A percentile compares a stretch with the other conserved stretches of the same genome.
phyloP scores from a whole-genome alignment of 495 filamentous ascomycete genomes.

The Parmelia sp. region DNA sequence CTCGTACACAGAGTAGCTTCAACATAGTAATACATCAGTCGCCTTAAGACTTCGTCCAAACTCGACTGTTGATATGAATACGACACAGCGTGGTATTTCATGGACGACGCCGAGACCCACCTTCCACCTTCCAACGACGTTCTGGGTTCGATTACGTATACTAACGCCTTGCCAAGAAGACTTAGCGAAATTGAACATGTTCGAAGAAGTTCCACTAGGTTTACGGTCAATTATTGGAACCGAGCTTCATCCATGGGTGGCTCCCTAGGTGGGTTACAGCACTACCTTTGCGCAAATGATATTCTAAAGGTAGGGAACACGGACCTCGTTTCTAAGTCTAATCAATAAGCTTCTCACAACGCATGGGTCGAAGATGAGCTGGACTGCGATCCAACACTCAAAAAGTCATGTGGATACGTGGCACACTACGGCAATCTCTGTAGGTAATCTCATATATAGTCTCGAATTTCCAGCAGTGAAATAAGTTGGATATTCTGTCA shows the following conservation, averaged over 20 bases:
- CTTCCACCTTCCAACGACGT: no score
- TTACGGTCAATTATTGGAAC: no score
- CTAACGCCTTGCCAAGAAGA: no score
- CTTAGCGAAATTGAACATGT: no score
- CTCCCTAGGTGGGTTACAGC: neutral
- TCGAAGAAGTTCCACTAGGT: no score
- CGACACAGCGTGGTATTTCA: no score
- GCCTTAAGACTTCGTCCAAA: no score
- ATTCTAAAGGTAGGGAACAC: neutral
- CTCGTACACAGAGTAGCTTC: no score
- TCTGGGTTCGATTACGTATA: no score
- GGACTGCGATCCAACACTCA: neutral
- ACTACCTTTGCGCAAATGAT: neutral
- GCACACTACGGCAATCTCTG: neutral
- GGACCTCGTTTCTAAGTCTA: neutral
- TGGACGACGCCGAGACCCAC: no score
- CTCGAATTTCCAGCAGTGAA: neutral
- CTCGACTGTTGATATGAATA: no score
- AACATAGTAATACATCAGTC: no score
- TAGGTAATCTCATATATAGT: neutral
- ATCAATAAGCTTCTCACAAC: neutral
- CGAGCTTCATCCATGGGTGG: neutral
- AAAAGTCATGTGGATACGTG: neutral
- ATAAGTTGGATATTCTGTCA: neutral
- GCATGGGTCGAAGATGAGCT: neutral